These are phyloP conservation scores for Saksenaea vasiformis DNA, from an alignment of 371 early-diverging fungal genomes.

Conservation along the genomic window DNA sequence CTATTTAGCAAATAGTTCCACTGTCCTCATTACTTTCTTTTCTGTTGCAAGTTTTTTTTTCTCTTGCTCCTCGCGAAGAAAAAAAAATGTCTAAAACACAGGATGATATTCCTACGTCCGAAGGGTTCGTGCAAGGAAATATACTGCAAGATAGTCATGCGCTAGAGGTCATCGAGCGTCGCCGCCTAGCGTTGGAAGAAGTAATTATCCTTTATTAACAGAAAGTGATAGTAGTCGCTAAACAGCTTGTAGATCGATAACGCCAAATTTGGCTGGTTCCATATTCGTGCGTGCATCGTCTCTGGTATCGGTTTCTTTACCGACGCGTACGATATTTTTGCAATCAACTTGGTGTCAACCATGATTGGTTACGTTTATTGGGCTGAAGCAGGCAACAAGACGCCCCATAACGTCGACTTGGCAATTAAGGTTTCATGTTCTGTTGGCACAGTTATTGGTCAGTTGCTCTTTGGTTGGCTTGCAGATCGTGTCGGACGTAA, in stretches of 20 bases:
- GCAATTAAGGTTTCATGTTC: conserved; percentile 76
- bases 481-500: conserved; percentile 83
- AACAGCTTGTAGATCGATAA: conserved; percentile 41
- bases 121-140: background rate
- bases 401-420: conserved; percentile 62
- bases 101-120: background rate
- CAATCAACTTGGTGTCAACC: conserved; percentile 69
- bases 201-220: conserved; percentile 15
- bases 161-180: conserved; percentile 38
- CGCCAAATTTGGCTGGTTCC: conserved; percentile 75
- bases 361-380: conserved; percentile 79
- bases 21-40: background rate
- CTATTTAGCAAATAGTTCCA: background rate
- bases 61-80: background rate
- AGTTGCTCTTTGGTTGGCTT: conserved; percentile 75
- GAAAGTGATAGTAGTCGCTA: background rate
- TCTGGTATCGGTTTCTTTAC: conserved; percentile 90
- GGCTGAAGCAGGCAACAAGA: conserved; percentile 28
- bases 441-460: conserved; percentile 78
- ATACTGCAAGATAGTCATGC: conserved; percentile 7
- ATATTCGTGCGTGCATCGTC: conserved; percentile 83
- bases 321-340: conserved; percentile 90
- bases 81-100: background rate
- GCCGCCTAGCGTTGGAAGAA: conserved; percentile 42
- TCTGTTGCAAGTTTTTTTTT: background rate